phyloP scores from a whole-genome alignment of 148 eudicot species.

The Vaccinium myrtillus region DNA sequence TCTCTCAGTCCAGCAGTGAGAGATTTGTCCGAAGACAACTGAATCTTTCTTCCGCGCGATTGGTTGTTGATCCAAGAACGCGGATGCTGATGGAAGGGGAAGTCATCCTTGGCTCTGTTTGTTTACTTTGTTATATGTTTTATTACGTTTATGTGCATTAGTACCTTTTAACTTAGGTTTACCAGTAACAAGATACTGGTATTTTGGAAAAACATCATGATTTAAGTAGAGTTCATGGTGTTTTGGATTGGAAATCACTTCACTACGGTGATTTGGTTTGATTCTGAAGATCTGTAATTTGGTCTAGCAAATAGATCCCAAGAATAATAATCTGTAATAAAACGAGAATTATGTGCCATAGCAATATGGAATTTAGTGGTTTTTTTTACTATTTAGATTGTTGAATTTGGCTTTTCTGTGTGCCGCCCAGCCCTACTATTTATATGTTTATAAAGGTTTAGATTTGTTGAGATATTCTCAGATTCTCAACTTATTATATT shows the following conservation, averaged over 20 bases:
- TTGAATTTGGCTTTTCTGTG: background rate
- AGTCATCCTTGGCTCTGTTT: conserved; percentile 74
- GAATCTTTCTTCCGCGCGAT: background rate
- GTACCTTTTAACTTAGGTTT: background rate
- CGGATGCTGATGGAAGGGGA: conserved; percentile 37
- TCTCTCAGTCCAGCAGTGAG: conserved; percentile 34
- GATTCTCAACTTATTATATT: background rate
- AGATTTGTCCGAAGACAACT: background rate
- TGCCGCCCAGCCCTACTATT: background rate
- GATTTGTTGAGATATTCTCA: background rate
- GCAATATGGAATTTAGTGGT: background rate
- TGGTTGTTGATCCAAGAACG: background rate
- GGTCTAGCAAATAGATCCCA: background rate
- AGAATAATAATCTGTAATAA: background rate
- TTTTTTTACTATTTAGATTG: background rate
- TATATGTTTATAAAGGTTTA: background rate
- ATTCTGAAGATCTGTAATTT: background rate
- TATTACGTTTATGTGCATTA: background rate
- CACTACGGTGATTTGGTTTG: background rate
- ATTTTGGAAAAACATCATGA: background rate
- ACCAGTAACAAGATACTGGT: background rate
- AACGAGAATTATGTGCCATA: background rate
- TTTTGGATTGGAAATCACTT: background rate
- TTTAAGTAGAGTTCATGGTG: conserved; percentile 6
- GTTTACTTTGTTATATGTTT: background rate